Evolutionary conservation across 2,329 filamentous ascomycete species (phyloP).

Genomic region (Herpotrichia juniperi): DNA sequence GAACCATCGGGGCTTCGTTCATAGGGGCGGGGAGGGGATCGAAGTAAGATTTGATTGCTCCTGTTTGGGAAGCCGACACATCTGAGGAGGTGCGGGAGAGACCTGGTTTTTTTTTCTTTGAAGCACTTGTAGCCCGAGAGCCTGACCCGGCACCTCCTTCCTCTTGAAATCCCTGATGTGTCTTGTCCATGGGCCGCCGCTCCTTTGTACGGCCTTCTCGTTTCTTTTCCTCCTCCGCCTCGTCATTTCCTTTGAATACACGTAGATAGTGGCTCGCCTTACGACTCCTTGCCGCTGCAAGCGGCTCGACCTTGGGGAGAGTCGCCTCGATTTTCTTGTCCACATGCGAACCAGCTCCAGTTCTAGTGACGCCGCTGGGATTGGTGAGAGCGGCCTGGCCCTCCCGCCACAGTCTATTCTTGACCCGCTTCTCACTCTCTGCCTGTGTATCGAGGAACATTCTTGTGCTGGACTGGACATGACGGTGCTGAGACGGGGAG

Average conservation of each 20-base stretch:
- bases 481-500: constrained; percentile 32
- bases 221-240: constrained; percentile 58
- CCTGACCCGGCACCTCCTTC: constrained; percentile 22
- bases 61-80: constrained; percentile 30
- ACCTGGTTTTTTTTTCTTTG: constrained; percentile 19
- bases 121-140: constrained; percentile 12
- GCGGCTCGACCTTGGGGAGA: constrained; percentile 61
- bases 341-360: constrained; percentile 53
- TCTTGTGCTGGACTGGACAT: constrained; percentile 10
- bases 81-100: constrained; percentile 21
- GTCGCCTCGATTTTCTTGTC: constrained; percentile 70
- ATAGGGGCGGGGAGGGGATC: constrained; percentile 12
- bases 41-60: constrained; percentile 34
- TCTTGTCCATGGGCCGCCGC: constrained; percentile 38
- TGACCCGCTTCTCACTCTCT: constrained; percentile 49
- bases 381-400: constrained; percentile 53
- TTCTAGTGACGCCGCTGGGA: constrained; percentile 44
- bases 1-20: no score
- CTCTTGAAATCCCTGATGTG: constrained; percentile 28
- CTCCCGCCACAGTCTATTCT: constrained; percentile 57
- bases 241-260: constrained; percentile 68
- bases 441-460: constrained; percentile 24
- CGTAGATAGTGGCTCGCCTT: constrained; percentile 71
- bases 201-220: constrained; percentile 52
- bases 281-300: constrained; percentile 63